Conservation (phyloP, 2,329 filamentous ascomycete genomes). For the Pseudogymnoascus sp. region DNA sequence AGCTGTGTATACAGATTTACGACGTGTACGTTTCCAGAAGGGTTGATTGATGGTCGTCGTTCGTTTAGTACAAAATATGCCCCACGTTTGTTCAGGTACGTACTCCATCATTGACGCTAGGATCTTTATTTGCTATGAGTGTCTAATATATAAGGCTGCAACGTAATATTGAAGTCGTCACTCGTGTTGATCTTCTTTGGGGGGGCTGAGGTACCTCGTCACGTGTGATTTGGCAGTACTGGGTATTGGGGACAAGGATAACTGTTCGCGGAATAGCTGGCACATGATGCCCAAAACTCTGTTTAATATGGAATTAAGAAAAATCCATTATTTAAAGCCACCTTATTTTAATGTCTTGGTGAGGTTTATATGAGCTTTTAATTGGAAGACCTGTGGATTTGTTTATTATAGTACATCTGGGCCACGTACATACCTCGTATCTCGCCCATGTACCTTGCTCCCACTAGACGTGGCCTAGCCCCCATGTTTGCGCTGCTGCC, state of each 20-base stretch:
- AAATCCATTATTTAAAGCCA: not conserved
- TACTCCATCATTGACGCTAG: not conserved
- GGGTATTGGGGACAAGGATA: not conserved
- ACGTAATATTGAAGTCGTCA: not conserved
- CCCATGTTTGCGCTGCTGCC: constrained; percentile 7
- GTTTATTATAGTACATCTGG: not conserved
- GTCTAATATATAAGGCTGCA: not conserved
- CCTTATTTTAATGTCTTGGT: not conserved
- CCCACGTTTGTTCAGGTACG: constrained; percentile 8
- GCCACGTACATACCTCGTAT: not conserved
- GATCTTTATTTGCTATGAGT: not conserved
- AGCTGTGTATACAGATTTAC: not conserved
- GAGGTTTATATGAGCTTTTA: not conserved
- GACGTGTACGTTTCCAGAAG: constrained; percentile 9
- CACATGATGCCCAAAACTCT: not conserved
- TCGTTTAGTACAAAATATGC: constrained; percentile 6
- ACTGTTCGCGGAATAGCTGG: constrained; percentile 1
- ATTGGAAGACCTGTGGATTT: not conserved
- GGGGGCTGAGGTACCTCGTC: not conserved
- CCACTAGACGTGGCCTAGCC: constrained; percentile 1
- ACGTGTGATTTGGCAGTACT: not conserved
- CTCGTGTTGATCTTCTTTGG: not conserved
- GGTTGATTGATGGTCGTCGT: constrained; percentile 8
- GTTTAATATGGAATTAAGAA: not conserved
- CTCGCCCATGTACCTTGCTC: not conserved